These are phyloP conservation scores for Arabis alpina DNA, from an alignment of 345 rosid genomes.

Conservation along the genomic window DNA sequence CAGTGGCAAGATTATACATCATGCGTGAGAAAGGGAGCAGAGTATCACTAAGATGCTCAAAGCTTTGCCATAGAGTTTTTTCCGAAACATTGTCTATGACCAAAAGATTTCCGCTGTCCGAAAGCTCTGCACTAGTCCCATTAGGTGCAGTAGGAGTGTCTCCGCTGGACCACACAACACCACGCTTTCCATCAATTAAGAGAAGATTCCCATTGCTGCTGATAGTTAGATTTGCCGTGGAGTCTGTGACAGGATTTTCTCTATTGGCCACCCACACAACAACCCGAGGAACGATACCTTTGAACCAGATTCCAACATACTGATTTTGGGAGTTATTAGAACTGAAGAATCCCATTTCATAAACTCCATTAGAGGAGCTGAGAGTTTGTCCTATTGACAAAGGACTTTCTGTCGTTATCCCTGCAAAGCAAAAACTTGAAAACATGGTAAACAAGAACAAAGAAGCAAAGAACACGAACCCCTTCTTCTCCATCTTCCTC, in stretches of 20 bases:
- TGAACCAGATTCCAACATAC: constrained; percentile 54
- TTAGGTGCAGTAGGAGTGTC: neutral
- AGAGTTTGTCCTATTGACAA: constrained; percentile 5
- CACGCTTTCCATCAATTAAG: constrained; percentile 17
- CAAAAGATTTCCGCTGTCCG: constrained; percentile 61
- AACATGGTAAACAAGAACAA: constrained; percentile 12
- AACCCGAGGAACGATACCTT: constrained; percentile 15
- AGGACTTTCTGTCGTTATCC: neutral
- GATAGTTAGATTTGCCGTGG: constrained; percentile 27
- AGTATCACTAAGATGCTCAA: constrained; percentile 40
- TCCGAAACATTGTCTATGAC: constrained; percentile 43
- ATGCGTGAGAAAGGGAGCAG: constrained; percentile 31
- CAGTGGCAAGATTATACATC: constrained; percentile 18
- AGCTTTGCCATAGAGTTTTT: constrained; percentile 40
- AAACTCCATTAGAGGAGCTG: constrained; percentile 28
- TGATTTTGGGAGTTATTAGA: constrained; percentile 13
- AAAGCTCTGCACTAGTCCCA: constrained; percentile 52
- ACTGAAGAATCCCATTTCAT: constrained; percentile 48
- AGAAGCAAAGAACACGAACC: constrained; percentile 19
- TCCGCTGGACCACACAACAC: constrained; percentile 38
- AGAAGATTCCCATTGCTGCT: constrained; percentile 39
- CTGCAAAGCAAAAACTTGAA: constrained; percentile 14
- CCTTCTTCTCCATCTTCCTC: neutral
- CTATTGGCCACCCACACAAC: constrained; percentile 62
- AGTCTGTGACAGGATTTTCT: constrained; percentile 41